These are phyloP conservation scores for Davidsoniella virescens DNA, from an alignment of 2,329 filamentous ascomycete genomes.

Conservation along the genomic window DNA sequence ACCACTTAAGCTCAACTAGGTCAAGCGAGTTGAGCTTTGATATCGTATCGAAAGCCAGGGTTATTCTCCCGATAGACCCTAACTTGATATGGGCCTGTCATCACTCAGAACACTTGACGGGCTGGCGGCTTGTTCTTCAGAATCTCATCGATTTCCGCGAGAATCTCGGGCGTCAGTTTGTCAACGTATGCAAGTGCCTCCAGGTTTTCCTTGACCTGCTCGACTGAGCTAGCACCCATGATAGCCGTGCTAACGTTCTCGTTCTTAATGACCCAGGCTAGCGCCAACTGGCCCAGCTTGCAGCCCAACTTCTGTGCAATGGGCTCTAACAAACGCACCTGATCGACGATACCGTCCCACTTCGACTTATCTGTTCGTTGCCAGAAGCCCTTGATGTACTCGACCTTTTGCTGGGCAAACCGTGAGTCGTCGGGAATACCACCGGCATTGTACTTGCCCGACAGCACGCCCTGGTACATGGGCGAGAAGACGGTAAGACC, in stretches of 20 bases:
- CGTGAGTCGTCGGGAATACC: slow-evolving; percentile 40
- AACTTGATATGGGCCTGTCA: too few relatives aligned
- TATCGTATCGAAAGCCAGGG: too few relatives aligned
- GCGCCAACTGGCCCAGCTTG: slow-evolving; percentile 37
- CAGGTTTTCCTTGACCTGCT: slow-evolving; percentile 45
- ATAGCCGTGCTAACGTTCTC: slow-evolving; percentile 45
- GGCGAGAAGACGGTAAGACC: slow-evolving; percentile 50
- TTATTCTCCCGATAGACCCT: too few relatives aligned
- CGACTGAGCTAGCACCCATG: slow-evolving; percentile 39
- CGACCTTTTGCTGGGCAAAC: slow-evolving; percentile 36
- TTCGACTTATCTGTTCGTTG: slow-evolving; percentile 32
- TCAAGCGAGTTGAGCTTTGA: too few relatives aligned
- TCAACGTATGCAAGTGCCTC: slow-evolving; percentile 34
- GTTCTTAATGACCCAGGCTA: slow-evolving; percentile 48
- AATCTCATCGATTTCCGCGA: slow-evolving; percentile 43
- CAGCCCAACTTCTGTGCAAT: slow-evolving; percentile 49
- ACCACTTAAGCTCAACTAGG: too few relatives aligned
- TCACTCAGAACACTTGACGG: slow-evolving; percentile 15
- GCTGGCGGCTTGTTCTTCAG: slow-evolving; percentile 40
- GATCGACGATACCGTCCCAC: slow-evolving; percentile 40
- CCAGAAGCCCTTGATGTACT: slow-evolving; percentile 38
- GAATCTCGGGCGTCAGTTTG: slow-evolving; percentile 40
- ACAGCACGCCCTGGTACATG: slow-evolving; percentile 39
- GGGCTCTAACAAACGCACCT: slow-evolving; percentile 41
- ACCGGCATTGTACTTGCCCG: slow-evolving; percentile 51